A percentile compares a stretch with the other conserved stretches of the same genome.
phyloP scores from a whole-genome alignment of 1,284 basidiomycete species.

The Microbotryum lychnidis-dioicae region DNA sequence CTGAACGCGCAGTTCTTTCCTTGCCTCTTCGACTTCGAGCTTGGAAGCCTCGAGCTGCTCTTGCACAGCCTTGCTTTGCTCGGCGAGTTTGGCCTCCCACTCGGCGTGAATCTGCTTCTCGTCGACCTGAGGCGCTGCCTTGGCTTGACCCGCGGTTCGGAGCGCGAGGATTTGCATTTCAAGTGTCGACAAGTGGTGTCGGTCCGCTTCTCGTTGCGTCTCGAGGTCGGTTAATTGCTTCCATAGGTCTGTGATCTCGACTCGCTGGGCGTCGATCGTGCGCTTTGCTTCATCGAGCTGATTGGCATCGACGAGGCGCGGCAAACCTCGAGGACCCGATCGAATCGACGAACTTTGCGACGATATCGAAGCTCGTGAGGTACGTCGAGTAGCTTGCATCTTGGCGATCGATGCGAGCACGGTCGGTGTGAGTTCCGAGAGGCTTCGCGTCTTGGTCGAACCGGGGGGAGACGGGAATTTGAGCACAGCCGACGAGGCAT shows the following conservation, averaged over 20 bases:
- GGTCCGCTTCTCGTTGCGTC: conserved; percentile 14
- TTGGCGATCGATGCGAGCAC: conserved; percentile 9
- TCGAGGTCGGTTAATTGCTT: conserved; percentile 17
- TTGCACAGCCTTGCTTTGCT: neutral
- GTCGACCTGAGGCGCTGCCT: neutral
- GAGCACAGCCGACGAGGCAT: neutral
- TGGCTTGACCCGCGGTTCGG: too few relatives aligned
- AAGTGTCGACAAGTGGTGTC: conserved; percentile 1
- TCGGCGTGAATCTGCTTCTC: neutral
- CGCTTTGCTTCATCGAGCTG: conserved; percentile 12
- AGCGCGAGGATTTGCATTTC: too few relatives aligned
- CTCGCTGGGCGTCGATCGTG: conserved; percentile 4
- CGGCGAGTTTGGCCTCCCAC: neutral
- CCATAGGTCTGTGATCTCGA: conserved; percentile 23
- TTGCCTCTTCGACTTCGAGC: conserved; percentile 13
- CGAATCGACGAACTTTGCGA: conserved; percentile 1
- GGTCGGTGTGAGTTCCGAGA: neutral
- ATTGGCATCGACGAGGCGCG: neutral
- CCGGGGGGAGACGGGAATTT: neutral
- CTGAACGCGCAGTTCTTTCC: neutral
- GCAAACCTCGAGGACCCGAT: neutral
- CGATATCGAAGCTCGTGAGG: neutral
- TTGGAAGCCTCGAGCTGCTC: conserved; percentile 11
- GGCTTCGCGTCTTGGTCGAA: neutral
- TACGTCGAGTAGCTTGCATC: neutral